Evolutionary conservation across 2,329 filamentous ascomycete genomes (phyloP).

Genomic region (Pseudogymnoascus sp.): DNA sequence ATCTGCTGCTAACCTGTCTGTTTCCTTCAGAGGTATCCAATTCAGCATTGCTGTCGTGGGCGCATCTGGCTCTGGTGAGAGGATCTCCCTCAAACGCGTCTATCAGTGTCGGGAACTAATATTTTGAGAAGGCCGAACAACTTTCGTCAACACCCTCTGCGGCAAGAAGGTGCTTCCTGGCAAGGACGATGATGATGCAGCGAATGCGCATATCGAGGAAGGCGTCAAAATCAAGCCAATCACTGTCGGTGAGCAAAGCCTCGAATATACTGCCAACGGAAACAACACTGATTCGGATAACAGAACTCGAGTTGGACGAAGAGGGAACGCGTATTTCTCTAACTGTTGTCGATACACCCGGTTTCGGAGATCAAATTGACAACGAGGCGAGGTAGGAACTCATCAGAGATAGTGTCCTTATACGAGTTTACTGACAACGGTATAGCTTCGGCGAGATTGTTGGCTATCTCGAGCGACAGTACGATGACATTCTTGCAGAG

Average conservation of each 20-base stretch:
- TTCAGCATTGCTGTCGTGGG: conserved; percentile 99
- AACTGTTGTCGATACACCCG: conserved; percentile 96
- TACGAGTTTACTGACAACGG: conserved; percentile 25
- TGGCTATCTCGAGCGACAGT: conserved; percentile 97
- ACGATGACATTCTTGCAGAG: conserved; percentile 97
- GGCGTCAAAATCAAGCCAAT: conserved; percentile 98
- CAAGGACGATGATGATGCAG: conserved; percentile 89
- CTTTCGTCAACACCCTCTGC: conserved; percentile 99
- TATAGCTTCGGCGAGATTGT: conserved; percentile 92
- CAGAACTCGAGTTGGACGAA: conserved; percentile 92
- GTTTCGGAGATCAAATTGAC: conserved; percentile 98
- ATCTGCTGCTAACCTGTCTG: conserved; percentile 52
- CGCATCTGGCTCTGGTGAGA: conserved; percentile 92
- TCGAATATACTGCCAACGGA: not conserved
- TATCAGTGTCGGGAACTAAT: conserved; percentile 13
- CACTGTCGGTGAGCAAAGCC: conserved; percentile 70
- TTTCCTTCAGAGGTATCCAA: conserved; percentile 63
- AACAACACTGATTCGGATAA: conserved; percentile 28
- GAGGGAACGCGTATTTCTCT: conserved; percentile 96
- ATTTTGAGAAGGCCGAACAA: conserved; percentile 69
- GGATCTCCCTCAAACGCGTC: conserved; percentile 11
- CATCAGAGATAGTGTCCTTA: conserved; percentile 5
- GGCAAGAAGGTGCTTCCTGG: conserved; percentile 84
- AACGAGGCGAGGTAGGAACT: conserved; percentile 81
- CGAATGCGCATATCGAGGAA: conserved; percentile 85